Conservation (phyloP, 2,329 filamentous ascomycete species). For the Colletotrichum salicis region DNA sequence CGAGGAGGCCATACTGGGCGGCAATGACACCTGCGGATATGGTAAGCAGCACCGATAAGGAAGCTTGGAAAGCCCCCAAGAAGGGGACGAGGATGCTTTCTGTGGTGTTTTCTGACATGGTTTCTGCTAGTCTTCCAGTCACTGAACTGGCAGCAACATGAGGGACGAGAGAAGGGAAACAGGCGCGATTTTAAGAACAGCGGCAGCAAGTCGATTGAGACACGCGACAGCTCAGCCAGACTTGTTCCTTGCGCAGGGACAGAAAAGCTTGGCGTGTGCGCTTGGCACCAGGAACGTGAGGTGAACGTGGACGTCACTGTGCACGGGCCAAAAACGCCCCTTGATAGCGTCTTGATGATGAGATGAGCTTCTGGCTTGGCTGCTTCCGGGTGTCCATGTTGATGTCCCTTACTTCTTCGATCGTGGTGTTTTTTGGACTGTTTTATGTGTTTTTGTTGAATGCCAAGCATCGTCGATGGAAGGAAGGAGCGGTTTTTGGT, state of each 20-base stretch:
- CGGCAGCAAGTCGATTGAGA: neutral
- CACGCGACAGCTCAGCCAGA: constrained; percentile 12
- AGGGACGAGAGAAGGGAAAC: neutral
- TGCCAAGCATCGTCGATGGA: constrained; percentile 6
- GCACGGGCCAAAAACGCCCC: constrained; percentile 25
- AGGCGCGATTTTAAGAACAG: neutral
- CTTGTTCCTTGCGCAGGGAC: constrained; percentile 15
- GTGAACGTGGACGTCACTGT: constrained; percentile 30
- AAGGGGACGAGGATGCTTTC: constrained; percentile 49
- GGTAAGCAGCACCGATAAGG: constrained; percentile 58
- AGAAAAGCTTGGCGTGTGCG: constrained; percentile 12
- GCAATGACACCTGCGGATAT: constrained; percentile 56
- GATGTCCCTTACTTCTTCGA: neutral
- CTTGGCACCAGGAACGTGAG: constrained; percentile 28
- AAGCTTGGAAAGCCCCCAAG: constrained; percentile 57
- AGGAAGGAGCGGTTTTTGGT: neutral
- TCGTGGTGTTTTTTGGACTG: neutral
- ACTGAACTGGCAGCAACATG: neutral
- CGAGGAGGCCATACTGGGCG: constrained; percentile 51
- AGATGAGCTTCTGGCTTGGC: constrained; percentile 1
- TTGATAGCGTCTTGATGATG: neutral
- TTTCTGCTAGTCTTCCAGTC: constrained; percentile 8
- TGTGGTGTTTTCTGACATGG: constrained; percentile 27
- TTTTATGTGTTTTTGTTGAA: neutral
- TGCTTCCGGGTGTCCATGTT: constrained; percentile 5